Conservation (phyloP, 2,329 filamentous ascomycete genomes). For the Piedraia hortae region DNA sequence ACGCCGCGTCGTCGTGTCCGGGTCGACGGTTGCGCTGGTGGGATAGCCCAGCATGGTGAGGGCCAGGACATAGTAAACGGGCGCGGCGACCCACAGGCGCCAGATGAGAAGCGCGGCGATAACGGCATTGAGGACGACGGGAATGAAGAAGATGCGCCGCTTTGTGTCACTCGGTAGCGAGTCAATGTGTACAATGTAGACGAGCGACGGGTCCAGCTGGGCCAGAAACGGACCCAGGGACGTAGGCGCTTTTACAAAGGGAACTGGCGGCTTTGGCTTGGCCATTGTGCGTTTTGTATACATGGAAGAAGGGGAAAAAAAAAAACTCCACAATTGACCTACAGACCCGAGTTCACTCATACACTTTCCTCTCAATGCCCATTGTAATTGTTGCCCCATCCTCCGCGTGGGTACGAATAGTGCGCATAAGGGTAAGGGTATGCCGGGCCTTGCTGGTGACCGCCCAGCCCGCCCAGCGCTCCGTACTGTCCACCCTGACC, state of each 20-base stretch:
- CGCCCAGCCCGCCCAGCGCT: conserved; percentile 22
- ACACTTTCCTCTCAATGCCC: conserved; percentile 3
- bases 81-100: conserved; percentile 39
- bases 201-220: conserved; percentile 35
- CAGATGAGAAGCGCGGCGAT: conserved; percentile 37
- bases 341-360: too few relatives aligned
- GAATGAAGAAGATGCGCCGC: conserved; percentile 55
- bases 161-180: conserved; percentile 41
- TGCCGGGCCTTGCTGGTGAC: conserved; percentile 14
- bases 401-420: conserved; percentile 9
- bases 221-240: conserved; percentile 37
- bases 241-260: conserved; percentile 39
- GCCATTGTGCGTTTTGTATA: conserved; percentile 1
- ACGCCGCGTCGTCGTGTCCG: conserved; percentile 26
- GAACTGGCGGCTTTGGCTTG: conserved; percentile 13
- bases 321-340: too few relatives aligned
- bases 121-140: conserved; percentile 44
- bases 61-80: conserved; percentile 44
- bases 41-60: conserved; percentile 34
- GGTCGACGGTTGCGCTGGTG: conserved; percentile 39
- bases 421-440: conserved; percentile 13
- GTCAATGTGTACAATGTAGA: conserved; percentile 75
- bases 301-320: too few relatives aligned
- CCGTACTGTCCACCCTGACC: conserved; percentile 23
- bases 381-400: conserved; percentile 13